These are phyloP conservation scores for Cyberlindnera xishuangbannaensis DNA, from an alignment of 805 yeast genomes.

Conservation along the genomic window DNA sequence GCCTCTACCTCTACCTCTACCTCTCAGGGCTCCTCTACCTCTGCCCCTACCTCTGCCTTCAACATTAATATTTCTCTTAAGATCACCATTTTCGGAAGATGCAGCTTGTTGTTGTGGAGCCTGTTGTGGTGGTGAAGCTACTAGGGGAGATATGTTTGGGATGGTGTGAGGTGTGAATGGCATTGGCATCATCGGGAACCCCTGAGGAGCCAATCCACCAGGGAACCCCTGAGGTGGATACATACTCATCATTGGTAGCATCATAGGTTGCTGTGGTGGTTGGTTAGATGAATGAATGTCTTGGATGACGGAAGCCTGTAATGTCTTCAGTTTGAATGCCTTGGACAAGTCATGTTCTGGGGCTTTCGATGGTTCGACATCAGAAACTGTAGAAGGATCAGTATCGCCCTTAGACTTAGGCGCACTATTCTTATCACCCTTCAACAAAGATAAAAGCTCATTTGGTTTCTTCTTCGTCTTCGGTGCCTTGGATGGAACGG, in stretches of 20 bases:
- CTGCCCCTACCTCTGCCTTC: slow-evolving; percentile 14
- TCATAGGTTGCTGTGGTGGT: too few species aligned
- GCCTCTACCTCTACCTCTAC: too few species aligned
- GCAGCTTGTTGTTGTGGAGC: too few species aligned
- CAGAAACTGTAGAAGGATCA: slow-evolving; percentile 3
- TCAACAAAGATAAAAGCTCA: slow-evolving; percentile 41
- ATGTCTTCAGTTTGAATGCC: slow-evolving; percentile 24
- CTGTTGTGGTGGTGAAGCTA: slow-evolving; percentile 1
- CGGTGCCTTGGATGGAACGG: slow-evolving; percentile 10
- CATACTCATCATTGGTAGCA: slow-evolving; percentile 11
- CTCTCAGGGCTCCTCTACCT: slow-evolving; percentile 21
- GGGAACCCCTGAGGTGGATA: slow-evolving; percentile 15
- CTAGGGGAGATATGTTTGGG: slow-evolving; percentile 7
- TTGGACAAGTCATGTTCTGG: slow-evolving; percentile 20
- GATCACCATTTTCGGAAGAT: slow-evolving; percentile 1
- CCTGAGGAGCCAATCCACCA: slow-evolving; percentile 9
- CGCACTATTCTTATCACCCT: slow-evolving; percentile 28
- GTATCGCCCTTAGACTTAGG: slow-evolving; percentile 26
- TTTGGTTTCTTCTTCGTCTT: slow-evolving; percentile 25
- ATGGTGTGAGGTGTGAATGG: slow-evolving; percentile 17
- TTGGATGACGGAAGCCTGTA: slow-evolving; percentile 15
- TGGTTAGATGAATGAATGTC: too few species aligned
- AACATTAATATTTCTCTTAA: too few species aligned
- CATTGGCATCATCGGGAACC: slow-evolving; percentile 14
- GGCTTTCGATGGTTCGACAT: slow-evolving; percentile 4